A percentile compares a stretch with the other conserved stretches of the same genome.
phyloP scores from a whole-genome alignment of 2,329 filamentous ascomycete genomes.

The Seiridium cupressi region DNA sequence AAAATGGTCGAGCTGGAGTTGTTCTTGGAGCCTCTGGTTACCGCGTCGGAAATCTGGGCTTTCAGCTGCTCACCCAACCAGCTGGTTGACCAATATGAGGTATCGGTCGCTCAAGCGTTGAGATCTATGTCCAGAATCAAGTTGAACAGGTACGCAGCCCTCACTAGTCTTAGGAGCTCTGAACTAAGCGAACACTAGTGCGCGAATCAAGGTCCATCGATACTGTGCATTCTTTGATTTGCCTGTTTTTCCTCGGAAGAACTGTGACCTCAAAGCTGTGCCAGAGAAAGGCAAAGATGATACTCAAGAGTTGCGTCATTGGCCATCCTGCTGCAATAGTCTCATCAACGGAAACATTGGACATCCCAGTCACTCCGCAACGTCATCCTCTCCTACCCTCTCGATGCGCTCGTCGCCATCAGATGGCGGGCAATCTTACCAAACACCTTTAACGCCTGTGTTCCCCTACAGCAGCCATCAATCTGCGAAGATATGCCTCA shows the following conservation, averaged over 20 bases:
- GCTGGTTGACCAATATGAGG: conserved; percentile 35
- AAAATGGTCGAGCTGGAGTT: conserved; percentile 40
- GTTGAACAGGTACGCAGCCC: conserved; percentile 39
- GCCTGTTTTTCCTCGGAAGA: conserved; percentile 45
- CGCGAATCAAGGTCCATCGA: conserved; percentile 49
- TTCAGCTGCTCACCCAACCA: conserved; percentile 30
- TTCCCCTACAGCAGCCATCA: conserved; percentile 45
- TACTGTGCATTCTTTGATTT: conserved; percentile 50
- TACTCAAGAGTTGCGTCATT: conserved; percentile 26
- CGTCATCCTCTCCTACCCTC: conserved; percentile 25
- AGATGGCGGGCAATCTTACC: conserved; percentile 10
- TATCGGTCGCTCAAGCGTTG: conserved; percentile 39
- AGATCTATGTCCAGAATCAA: conserved; percentile 48
- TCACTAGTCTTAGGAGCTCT: background rate
- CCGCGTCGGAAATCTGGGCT: conserved; percentile 33
- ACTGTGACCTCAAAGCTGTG: conserved; percentile 44
- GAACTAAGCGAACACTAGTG: conserved; percentile 27
- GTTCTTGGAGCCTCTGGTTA: conserved; percentile 34
- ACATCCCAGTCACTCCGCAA: conserved; percentile 18
- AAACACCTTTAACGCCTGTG: conserved; percentile 12
- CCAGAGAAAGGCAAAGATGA: conserved; percentile 16
- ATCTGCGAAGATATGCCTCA: conserved; percentile 48
- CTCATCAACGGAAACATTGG: conserved; percentile 20
- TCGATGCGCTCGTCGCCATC: conserved; percentile 25
- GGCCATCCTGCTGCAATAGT: conserved; percentile 34